Conservation (phyloP, 495 filamentous ascomycete genomes). For the Alectoria sarmentosa region DNA sequence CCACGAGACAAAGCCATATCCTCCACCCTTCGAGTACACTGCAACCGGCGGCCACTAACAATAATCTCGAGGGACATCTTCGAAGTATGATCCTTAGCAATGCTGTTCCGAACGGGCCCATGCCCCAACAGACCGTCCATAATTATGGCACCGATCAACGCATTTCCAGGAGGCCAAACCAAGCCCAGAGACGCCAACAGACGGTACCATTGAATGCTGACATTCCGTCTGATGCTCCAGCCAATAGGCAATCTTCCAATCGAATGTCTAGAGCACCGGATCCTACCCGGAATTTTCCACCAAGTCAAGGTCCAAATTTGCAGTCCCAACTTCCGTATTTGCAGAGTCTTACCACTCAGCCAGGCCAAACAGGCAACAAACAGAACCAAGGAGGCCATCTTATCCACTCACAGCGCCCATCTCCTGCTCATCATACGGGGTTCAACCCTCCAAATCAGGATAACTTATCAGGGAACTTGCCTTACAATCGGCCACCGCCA, state of each 20-base stretch:
- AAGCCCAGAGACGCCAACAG: conserved; percentile 11
- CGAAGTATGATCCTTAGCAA: conserved; percentile 40
- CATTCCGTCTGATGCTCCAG: not conserved
- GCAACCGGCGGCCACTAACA: not conserved
- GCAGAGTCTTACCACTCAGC: not conserved
- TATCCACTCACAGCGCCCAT: not conserved
- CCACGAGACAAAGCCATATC: conserved; percentile 1
- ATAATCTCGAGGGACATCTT: conserved; percentile 35
- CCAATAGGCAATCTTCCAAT: not conserved
- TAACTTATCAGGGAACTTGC: not conserved
- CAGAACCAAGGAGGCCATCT: not conserved
- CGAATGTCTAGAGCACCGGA: not conserved
- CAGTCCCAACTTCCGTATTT: not conserved
- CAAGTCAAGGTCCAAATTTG: not conserved
- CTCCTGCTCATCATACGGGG: not conserved
- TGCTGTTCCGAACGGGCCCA: conserved; percentile 15
- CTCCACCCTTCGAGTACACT: not conserved
- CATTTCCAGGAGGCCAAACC: conserved; percentile 2
- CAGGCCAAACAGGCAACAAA: not conserved
- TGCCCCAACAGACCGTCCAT: not conserved
- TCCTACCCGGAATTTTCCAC: not conserved
- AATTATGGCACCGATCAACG: not conserved
- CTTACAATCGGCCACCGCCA: conserved; percentile 17
- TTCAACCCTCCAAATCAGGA: not conserved
- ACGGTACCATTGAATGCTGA: not conserved